Base-by-base conservation (phyloP, 1,284 basidiomycete species). In the Apiotrichum gracile region DNA sequence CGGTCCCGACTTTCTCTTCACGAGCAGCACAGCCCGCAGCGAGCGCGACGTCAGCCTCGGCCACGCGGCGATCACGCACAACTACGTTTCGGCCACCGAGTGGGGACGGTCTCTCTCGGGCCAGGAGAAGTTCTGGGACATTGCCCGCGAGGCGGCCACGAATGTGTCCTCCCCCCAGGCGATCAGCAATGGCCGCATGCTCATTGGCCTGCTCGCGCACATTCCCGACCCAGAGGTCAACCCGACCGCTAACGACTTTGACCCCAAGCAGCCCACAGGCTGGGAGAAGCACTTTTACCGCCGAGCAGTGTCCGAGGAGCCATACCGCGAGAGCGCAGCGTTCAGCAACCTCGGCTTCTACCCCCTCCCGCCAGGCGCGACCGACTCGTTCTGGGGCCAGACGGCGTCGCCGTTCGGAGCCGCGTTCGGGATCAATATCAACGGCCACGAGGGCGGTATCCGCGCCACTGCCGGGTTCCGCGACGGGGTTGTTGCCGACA, bases 261-360 rank as follows among this genome's bases (percentile, higher is more conserved):
- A 67, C 29, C 52, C 60, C 2, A 47, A 24, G 5, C 51, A 52
- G 3, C 62, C 67, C 5, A 74, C 70, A 5, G 66, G 62, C 10
- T 74, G 68, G 68, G 68, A 72, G 53, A 51, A 64, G n/a, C 68
- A 63, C 51, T 65, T 68, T 35, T 29, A 53, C 17, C 50, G 54
- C 12, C 57, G 63, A 16, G 51, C 62, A 5, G 24, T 51, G 2
- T 47, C 52, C 3, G 14, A 47, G 0, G 49, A 31, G 5, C 64
- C 66, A 2, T 63, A 49, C 34, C 45, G 44, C 17, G 59, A 58
- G 9, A 53, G 54, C 14, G n/a, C 65, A n/a, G 42, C 43, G 25
- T n/a, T 72, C 14, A 65, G 62, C n/a, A 74, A 74, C 50, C 52
- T 74, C 0, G 70, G 70, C 9, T 24, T 38, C 13, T 41, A 55